Base-by-base conservation (phyloP, 164 flowering plant genomes). In the Liriodendron chinense region DNA sequence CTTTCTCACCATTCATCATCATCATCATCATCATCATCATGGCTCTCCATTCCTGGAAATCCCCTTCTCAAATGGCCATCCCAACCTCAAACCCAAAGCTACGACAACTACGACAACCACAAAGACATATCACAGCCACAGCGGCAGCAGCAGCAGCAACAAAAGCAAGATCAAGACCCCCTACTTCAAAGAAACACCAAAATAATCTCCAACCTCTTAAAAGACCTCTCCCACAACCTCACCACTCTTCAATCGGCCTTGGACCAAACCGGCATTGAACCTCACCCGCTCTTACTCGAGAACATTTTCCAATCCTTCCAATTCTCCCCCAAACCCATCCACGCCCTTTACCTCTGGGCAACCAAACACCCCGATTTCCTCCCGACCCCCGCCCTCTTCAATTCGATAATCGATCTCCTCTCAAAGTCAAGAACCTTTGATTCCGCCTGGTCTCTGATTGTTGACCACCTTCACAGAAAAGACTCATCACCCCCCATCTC, bases 371-470 rank as follows among this genome's bases (percentile, higher is more conserved):
- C 88, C 10, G 84, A 83, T 73, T 87, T 79, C 76, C 48, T 47
- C 23, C 62, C 82, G 48, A 78, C 89, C 3, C 70, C 80, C 34
- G 9, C 76, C 14, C 76, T 89, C 24, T 85, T 94, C 73, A 85
- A 89, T 78, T 80, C 83, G 34, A 69, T 90, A 85, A 72, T 92
- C 65, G 84, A 89, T 62, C 76, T 80, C 24, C 88, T 90, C n/a
- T 89, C 81, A 3, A 92, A 86, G 74, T 83, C 87, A 0, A 76
- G 89, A 71, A 84, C 84, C 10, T 91, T 92, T 62, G 93, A 86
- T 48, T 80, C 85, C 2, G 93, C 89, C 9, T 94, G 97, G 98
- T 72, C 72, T 69, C 49, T 94, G 75, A 68, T 92, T 71, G 80
- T 86, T 4, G 84, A 82, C 72, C 83, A 78, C 14, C 65, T 84